A percentile compares a stretch with the other conserved stretches of the same genome.
Conservation (phyloP, 805 yeast species). For the Zygosaccharomyces lentus region DNA sequence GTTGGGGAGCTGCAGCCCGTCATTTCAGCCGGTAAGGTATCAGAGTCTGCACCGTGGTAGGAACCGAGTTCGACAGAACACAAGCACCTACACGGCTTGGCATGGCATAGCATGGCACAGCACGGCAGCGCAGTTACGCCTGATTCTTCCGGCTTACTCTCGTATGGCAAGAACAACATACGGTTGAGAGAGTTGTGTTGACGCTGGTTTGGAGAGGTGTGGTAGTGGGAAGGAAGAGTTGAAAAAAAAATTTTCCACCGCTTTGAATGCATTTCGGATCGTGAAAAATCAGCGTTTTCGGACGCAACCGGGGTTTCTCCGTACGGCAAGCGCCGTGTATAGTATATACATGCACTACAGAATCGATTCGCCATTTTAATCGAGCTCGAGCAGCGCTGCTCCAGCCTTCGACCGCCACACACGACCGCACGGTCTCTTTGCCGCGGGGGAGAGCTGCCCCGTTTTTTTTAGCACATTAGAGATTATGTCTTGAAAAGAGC, state of each 20-base stretch:
- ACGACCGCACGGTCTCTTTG: too few species aligned
- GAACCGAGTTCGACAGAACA: constrained; percentile 4
- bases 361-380: not conserved
- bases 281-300: not conserved
- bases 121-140: constrained; percentile 3
- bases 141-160: constrained; percentile 6
- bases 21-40: constrained; percentile 4
- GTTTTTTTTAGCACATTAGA: too few species aligned
- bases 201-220: not conserved
- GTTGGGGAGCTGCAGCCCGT: constrained; percentile 1
- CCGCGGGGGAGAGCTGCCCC: too few species aligned
- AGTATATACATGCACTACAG: not conserved
- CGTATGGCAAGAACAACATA: constrained; percentile 5
- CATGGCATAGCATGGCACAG: not conserved
- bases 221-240: not conserved
- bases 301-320: not conserved
- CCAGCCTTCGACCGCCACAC: too few species aligned
- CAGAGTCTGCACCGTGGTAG: constrained; percentile 7
- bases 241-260: not conserved
- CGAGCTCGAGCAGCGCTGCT: too few species aligned
- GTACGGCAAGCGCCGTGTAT: not conserved
- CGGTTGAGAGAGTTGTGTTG: not conserved
- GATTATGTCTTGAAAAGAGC: too few species aligned
- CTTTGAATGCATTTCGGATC: not conserved
- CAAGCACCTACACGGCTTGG: not conserved